Conservation (phyloP, 805 yeast genomes). For the Spathaspora girioi region DNA sequence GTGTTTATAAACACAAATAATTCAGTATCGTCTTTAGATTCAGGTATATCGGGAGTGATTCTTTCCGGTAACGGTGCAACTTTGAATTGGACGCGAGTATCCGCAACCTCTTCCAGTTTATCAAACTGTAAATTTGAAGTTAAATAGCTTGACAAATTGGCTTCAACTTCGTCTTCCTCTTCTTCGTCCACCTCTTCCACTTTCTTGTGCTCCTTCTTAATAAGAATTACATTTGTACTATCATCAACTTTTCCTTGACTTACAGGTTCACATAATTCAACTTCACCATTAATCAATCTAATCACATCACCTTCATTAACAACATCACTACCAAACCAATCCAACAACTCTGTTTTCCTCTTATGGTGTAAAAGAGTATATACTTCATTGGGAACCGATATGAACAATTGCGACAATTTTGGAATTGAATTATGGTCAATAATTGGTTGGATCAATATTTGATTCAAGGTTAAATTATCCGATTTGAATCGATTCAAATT, state of each 20-base stretch:
- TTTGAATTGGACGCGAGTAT: slow-evolving; percentile 11
- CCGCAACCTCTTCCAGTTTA: neutral
- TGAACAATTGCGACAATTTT: slow-evolving; percentile 41
- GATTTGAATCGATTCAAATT: slow-evolving; percentile 27
- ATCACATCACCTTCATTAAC: slow-evolving; percentile 42
- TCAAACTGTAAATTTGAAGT: slow-evolving; percentile 23
- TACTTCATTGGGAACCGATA: slow-evolving; percentile 44
- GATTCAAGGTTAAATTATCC: slow-evolving; percentile 39
- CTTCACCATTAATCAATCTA: slow-evolving; percentile 44
- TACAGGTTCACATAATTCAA: slow-evolving; percentile 67
- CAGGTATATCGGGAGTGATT: slow-evolving; percentile 20
- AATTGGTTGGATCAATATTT: slow-evolving; percentile 17
- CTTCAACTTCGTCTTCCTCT: slow-evolving; percentile 6
- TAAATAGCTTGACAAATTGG: slow-evolving; percentile 26
- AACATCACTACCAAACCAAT: slow-evolving; percentile 24
- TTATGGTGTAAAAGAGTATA: slow-evolving; percentile 29
- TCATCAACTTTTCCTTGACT: slow-evolving; percentile 57
- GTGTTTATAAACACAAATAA: slow-evolving; percentile 41
- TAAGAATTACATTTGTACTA: slow-evolving; percentile 52
- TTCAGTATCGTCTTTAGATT: slow-evolving; percentile 32
- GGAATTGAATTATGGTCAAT: slow-evolving; percentile 31
- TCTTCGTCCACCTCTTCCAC: slow-evolving; percentile 10
- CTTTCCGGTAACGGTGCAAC: slow-evolving; percentile 28
- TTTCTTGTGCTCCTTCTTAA: slow-evolving; percentile 25
- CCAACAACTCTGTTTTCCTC: slow-evolving; percentile 27